Evolutionary conservation across 2,329 filamentous ascomycete genomes (phyloP).

Genomic region (Talaromyces sp.): DNA sequence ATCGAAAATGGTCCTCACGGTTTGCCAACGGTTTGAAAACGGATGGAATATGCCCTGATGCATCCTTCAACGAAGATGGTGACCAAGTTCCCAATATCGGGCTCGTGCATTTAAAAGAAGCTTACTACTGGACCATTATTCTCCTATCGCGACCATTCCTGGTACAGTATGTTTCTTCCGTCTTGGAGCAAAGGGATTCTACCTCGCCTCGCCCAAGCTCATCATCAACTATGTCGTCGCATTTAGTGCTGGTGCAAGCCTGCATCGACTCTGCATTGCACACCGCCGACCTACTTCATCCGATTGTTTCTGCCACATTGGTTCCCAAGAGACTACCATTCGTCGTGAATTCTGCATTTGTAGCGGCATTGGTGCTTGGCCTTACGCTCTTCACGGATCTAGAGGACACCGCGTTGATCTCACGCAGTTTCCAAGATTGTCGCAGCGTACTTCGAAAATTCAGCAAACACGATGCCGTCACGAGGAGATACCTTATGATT

Average conservation of each 20-base stretch:
- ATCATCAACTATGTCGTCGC: background rate
- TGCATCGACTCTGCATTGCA: constrained; percentile 41
- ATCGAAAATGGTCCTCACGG: constrained; percentile 36
- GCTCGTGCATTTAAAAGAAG: constrained; percentile 37
- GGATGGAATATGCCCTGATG: background rate
- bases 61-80: background rate
- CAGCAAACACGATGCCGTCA: too few relatives aligned
- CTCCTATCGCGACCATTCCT: constrained; percentile 49
- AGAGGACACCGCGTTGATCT: too few relatives aligned
- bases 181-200: constrained; percentile 18
- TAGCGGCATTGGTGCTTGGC: background rate
- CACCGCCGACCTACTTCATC: constrained; percentile 34
- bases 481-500: too few relatives aligned
- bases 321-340: background rate
- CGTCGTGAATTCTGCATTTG: background rate
- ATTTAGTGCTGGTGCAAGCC: constrained; percentile 20
- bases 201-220: constrained; percentile 28
- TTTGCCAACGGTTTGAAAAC: constrained; percentile 41
- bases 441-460: too few relatives aligned
- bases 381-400: background rate
- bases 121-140: constrained; percentile 52
- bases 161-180: constrained; percentile 43
- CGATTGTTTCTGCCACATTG: constrained; percentile 3
- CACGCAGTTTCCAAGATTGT: too few relatives aligned
- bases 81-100: constrained; percentile 39